A percentile compares a stretch with the other conserved stretches of the same genome.
phyloP scores from a whole-genome alignment of 352 stramenopile species.

The Pythium dissimile region DNA sequence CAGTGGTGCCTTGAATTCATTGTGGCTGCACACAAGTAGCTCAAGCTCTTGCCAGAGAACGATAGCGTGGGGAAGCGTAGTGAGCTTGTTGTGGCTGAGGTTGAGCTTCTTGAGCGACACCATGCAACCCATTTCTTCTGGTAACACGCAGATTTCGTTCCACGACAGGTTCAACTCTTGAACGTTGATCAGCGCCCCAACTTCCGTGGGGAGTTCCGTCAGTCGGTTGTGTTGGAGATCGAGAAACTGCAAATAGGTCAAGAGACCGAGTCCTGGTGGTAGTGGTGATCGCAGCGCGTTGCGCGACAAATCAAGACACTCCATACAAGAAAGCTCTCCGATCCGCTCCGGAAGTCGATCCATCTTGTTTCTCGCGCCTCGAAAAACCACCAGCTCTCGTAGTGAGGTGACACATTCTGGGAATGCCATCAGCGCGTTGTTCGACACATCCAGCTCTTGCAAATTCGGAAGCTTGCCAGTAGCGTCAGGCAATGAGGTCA shows the following conservation, averaged over 20 bases:
- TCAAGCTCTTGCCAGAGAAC: conserved; percentile 40
- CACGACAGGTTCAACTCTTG: conserved; percentile 50
- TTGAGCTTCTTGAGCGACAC: conserved; percentile 33
- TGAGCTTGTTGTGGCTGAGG: conserved; percentile 53
- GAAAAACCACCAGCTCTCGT: conserved; percentile 21
- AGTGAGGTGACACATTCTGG: conserved; percentile 4
- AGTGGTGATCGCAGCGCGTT: conserved; percentile 40
- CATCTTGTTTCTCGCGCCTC: conserved; percentile 17
- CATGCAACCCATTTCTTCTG: conserved; percentile 60
- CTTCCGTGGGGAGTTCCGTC: conserved; percentile 38
- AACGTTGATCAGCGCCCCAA: conserved; percentile 49
- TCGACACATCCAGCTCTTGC: conserved; percentile 15
- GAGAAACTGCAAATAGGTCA: conserved; percentile 30
- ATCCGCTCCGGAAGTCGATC: conserved; percentile 27
- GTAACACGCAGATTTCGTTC: conserved; percentile 51
- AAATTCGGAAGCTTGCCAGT: conserved; percentile 3
- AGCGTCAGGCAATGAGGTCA: conserved; percentile 31
- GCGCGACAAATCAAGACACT: conserved; percentile 47
- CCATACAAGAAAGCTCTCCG: conserved; percentile 34
- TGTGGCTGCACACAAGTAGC: conserved; percentile 47
- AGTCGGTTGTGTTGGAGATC: conserved; percentile 43
- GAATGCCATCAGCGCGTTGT: conserved; percentile 16
- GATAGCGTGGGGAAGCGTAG: conserved; percentile 41
- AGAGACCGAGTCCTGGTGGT: conserved; percentile 40
- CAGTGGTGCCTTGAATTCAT: conserved; percentile 39